Base-by-base conservation (phyloP, 129 eudicot genomes). In the Pittosporum tobira region DNA sequence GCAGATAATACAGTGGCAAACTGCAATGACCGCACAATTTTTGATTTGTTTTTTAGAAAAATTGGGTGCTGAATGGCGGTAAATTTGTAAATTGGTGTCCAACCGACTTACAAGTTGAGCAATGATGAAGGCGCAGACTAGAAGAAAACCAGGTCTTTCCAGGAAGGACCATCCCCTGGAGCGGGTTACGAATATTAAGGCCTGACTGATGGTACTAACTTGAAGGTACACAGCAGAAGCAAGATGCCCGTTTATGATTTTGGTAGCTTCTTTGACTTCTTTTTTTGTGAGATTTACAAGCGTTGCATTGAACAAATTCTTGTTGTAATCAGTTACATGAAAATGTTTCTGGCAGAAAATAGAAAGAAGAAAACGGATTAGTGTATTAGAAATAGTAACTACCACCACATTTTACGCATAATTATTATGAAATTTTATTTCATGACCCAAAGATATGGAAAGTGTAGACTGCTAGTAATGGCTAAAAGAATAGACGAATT, bases 201-300 rank as follows among this genome's bases (percentile, higher is more conserved):
- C 96, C 71, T 88, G 94, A 65, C 96, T 88, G 19, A 88, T 88
- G 46, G 88, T 84, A 78, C 96, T 84, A 30, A 88, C 81, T 78
- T 88, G 96, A 49, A 88, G 94, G 77, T 88, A 88, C 36, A 88
- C 69, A 31, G 89, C 96, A 34, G 94, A 88, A 36, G 94, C 73
- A 78, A 54, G 60, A 30, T 21, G 60, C 43, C 60, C 60, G 18
- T 54, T 29, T 54, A 47, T 84, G 59, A 80, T 26, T 65, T 84
- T 21, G 6, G 69, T 52, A 80, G 77, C 11, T 50, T 73, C 48
- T 76, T 54, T 1, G 76, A n/a, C 68, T 54, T 77, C 76, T 20
- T 72, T 26, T 43, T 74, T 48, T 44, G 61, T 29, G 12, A 70
- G 48, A 81, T 78, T 75, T 63, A 80, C 19, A 34, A 54, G 60